These are phyloP conservation scores for Crithidia fasciculata DNA, from an alignment of 208 protist species.

Conservation along the genomic window DNA sequence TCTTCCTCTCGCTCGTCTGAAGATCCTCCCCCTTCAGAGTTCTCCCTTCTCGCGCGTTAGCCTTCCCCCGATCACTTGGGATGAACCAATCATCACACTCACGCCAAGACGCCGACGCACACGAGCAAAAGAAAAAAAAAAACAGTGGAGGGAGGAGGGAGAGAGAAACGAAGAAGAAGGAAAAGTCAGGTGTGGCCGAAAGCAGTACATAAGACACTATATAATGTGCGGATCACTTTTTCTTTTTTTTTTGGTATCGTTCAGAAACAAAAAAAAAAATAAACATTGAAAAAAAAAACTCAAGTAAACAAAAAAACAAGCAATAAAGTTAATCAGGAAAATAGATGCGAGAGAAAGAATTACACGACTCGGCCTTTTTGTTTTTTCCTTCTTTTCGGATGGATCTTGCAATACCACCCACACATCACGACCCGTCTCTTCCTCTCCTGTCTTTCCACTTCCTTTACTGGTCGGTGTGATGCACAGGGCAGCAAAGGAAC, in stretches of 20 bases:
- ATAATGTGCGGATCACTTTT: no score
- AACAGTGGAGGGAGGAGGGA: background rate
- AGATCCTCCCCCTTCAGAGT: background rate
- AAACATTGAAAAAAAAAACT: constrained; percentile 7
- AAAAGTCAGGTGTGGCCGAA: no score
- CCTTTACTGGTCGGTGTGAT: background rate
- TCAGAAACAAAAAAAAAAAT: constrained; percentile 1
- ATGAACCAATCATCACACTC: constrained; percentile 14
- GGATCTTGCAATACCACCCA: no score
- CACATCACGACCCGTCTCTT: background rate
- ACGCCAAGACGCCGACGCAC: constrained; percentile 6
- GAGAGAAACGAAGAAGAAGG: no score
- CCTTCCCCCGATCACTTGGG: constrained; percentile 5
- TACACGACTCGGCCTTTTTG: constrained; percentile 26
- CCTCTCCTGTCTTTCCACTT: constrained; percentile 2
- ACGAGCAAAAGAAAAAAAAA: constrained; percentile 22
- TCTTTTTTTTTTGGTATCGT: no score
- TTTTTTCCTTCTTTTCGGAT: constrained; percentile 20
- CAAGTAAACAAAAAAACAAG: constrained; percentile 12
- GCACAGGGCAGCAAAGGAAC: background rate
- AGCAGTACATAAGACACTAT: no score
- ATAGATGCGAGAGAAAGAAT: constrained; percentile 16
- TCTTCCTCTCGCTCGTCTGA: background rate
- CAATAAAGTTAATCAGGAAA: background rate
- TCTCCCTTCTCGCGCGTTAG: background rate